phyloP scores from a whole-genome alignment of 2,329 filamentous ascomycete species.

The Alternaria viburni region DNA sequence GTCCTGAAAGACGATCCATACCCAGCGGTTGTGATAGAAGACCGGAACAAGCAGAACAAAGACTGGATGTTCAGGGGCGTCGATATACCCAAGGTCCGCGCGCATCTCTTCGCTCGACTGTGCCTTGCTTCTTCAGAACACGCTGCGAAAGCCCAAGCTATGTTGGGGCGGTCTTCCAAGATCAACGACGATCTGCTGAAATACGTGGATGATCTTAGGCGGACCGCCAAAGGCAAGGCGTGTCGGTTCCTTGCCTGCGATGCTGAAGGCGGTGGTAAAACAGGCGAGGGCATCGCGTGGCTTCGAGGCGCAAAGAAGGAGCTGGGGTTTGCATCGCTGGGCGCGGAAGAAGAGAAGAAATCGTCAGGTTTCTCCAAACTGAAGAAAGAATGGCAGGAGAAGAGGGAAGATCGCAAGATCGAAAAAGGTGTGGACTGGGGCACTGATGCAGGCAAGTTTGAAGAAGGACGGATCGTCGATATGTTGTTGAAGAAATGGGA shows the following conservation, averaged over 20 bases:
- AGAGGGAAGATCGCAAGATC: conserved; percentile 77
- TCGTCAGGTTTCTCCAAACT: conserved; percentile 66
- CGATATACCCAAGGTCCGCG: conserved; percentile 85
- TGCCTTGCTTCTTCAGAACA: conserved; percentile 90
- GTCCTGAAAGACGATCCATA: conserved; percentile 96
- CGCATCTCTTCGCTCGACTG: conserved; percentile 83
- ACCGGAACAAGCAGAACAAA: conserved; percentile 79
- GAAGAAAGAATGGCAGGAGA: conserved; percentile 77
- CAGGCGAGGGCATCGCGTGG: conserved; percentile 87
- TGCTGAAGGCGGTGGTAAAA: conserved; percentile 80
- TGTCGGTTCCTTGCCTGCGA: conserved; percentile 92
- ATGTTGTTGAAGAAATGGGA: conserved; percentile 89
- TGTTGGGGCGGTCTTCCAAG: conserved; percentile 52
- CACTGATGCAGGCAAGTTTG: conserved; percentile 79
- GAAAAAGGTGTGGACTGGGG: conserved; percentile 78
- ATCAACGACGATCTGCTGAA: conserved; percentile 70
- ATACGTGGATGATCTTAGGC: conserved; percentile 77
- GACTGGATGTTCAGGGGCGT: conserved; percentile 98
- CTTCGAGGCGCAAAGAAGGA: conserved; percentile 77
- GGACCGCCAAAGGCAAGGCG: conserved; percentile 80
- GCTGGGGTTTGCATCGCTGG: conserved; percentile 65
- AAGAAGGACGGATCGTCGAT: conserved; percentile 84
- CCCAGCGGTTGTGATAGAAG: conserved; percentile 78
- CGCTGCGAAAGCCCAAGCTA: conserved; percentile 71
- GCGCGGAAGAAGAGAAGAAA: conserved; percentile 51